These are phyloP conservation scores for Hansenula anomala DNA, from an alignment of 1,139 yeast species.

Conservation along the genomic window DNA sequence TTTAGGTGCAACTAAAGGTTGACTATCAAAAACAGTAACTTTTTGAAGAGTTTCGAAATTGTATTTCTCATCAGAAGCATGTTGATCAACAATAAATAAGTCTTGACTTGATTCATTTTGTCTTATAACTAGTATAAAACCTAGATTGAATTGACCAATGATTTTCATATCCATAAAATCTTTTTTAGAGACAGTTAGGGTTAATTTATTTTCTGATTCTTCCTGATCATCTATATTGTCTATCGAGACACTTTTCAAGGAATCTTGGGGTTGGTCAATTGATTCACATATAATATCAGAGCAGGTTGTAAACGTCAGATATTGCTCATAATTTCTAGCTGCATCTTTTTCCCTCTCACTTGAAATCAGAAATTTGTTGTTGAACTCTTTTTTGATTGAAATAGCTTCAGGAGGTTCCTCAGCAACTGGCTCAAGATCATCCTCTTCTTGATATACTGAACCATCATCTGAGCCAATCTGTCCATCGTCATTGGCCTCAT, in stretches of 20 bases:
- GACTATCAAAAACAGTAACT: conserved; percentile 55
- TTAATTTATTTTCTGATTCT: conserved; percentile 49
- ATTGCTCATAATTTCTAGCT: not conserved
- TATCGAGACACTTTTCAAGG: conserved; percentile 1
- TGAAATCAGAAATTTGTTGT: not conserved
- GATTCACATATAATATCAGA: not conserved
- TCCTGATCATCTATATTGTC: conserved; percentile 34
- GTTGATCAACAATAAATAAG: conserved; percentile 89
- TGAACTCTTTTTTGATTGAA: not conserved
- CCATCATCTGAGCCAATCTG: no score
- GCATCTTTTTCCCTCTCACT: not conserved
- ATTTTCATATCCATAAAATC: conserved; percentile 71
- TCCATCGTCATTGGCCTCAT: no score
- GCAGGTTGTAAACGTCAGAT: not conserved
- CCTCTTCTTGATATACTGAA: no score
- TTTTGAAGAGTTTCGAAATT: conserved; percentile 72
- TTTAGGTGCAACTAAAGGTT: conserved; percentile 67
- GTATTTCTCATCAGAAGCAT: conserved; percentile 93
- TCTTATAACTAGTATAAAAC: conserved; percentile 73
- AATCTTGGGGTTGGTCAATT: conserved; percentile 2
- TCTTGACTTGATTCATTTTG: conserved; percentile 38
- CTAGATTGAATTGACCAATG: conserved; percentile 90
- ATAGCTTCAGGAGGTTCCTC: not conserved
- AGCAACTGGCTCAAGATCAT: no score
- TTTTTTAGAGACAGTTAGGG: conserved; percentile 51